Evolutionary conservation across 345 rosid species (phyloP).

Genomic region (Odontarrhena argentea): DNA sequence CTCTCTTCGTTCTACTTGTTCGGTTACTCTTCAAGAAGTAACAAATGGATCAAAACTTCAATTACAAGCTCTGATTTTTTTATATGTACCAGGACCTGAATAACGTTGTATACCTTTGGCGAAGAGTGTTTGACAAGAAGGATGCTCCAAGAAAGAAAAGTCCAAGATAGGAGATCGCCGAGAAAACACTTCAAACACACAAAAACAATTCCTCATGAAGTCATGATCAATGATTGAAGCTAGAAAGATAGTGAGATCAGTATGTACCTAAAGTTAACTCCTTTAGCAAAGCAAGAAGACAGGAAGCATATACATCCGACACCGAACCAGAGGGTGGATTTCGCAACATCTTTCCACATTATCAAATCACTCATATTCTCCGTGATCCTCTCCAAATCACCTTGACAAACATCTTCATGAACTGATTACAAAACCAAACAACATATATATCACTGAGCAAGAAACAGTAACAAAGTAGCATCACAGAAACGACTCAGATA

Average conservation of each 20-base stretch:
- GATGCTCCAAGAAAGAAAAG: slow-evolving; percentile 75
- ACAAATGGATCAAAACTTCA: slow-evolving; percentile 25
- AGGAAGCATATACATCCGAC: slow-evolving; percentile 76
- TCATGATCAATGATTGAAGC: slow-evolving; percentile 7
- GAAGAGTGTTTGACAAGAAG: slow-evolving; percentile 76
- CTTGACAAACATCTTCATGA: slow-evolving; percentile 51
- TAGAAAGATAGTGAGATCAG: slow-evolving; percentile 4
- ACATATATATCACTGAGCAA: neutral
- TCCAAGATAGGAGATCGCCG: slow-evolving; percentile 72
- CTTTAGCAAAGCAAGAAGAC: slow-evolving; percentile 81
- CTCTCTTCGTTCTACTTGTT: slow-evolving; percentile 42
- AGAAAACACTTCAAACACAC: slow-evolving; percentile 61
- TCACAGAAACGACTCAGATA: neutral
- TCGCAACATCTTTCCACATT: slow-evolving; percentile 86
- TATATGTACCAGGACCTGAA: neutral
- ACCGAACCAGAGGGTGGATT: slow-evolving; percentile 91
- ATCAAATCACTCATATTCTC: slow-evolving; percentile 58
- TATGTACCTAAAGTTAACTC: slow-evolving; percentile 68
- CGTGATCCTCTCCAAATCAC: slow-evolving; percentile 59
- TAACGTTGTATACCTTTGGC: slow-evolving; percentile 53
- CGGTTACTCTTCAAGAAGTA: slow-evolving; percentile 47
- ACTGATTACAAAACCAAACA: slow-evolving; percentile 38
- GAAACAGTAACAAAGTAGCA: neutral
- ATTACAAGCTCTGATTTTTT: neutral
- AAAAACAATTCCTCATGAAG: slow-evolving; percentile 9